phyloP scores from a whole-genome alignment of 2,329 filamentous ascomycete species.

The Chrysoporthe deuterocubensis region DNA sequence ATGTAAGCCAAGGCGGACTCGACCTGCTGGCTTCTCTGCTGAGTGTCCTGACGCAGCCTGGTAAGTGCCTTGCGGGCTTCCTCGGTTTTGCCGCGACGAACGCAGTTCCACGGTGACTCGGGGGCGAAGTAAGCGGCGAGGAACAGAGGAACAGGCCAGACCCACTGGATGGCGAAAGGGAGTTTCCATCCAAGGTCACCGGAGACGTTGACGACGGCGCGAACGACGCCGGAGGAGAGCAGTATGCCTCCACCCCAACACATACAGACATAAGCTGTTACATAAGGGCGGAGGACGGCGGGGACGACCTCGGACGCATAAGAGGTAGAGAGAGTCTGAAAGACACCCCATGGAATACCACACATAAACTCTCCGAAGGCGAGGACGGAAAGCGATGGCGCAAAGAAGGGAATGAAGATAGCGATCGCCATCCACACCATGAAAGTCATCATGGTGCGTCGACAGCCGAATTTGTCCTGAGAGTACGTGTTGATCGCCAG shows the following conservation, averaged over 20 bases:
- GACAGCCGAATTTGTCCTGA: slow-evolving; percentile 44
- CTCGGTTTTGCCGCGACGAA: slow-evolving; percentile 37
- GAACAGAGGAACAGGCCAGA: slow-evolving; percentile 42
- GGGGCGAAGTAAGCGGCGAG: slow-evolving; percentile 41
- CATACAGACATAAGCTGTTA: slow-evolving; percentile 45
- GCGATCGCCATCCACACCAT: slow-evolving; percentile 41
- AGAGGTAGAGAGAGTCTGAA: slow-evolving; percentile 42
- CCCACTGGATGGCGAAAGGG: slow-evolving; percentile 46
- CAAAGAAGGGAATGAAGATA: slow-evolving; percentile 45
- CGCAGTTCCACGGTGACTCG: slow-evolving; percentile 45
- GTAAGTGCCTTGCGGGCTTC: slow-evolving; percentile 33
- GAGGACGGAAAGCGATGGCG: slow-evolving; percentile 37
- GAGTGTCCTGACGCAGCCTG: slow-evolving; percentile 33
- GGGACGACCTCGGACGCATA: slow-evolving; percentile 43
- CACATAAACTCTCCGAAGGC: slow-evolving; percentile 43
- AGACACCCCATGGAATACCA: slow-evolving; percentile 44
- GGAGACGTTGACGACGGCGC: slow-evolving; percentile 36
- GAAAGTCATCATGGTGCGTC: slow-evolving; percentile 43
- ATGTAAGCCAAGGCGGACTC: slow-evolving; percentile 36
- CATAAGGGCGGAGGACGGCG: slow-evolving; percentile 40
- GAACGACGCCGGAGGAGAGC: slow-evolving; percentile 40
- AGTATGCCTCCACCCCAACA: slow-evolving; percentile 47
- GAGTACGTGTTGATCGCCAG: slow-evolving; percentile 47
- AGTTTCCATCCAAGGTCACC: slow-evolving; percentile 42
- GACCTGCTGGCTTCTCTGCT: slow-evolving; percentile 35